Conservation (phyloP, 352 stramenopile genomes). For the Globisporangium rhizosaccharum region DNA sequence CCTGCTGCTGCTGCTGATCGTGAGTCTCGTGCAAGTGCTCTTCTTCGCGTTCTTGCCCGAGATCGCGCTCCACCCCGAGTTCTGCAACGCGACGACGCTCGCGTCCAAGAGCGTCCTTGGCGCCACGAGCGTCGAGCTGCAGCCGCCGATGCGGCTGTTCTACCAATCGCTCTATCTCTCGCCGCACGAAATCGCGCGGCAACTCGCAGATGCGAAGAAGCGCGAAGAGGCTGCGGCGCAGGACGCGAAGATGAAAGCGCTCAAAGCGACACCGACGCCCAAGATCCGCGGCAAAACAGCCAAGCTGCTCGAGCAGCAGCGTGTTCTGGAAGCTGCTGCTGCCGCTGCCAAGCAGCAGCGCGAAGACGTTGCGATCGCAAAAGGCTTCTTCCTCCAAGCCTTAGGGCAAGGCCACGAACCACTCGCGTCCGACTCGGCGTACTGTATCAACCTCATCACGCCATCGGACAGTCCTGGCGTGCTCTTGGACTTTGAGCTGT, state of each 20-base stretch:
- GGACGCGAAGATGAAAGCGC: conserved; percentile 7
- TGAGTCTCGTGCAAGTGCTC: conserved; percentile 58
- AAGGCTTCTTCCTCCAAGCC: conserved; percentile 69
- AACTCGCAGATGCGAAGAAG: conserved; percentile 38
- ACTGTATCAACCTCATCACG: conserved; percentile 77
- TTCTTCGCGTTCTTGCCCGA: conserved; percentile 76
- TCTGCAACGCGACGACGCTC: conserved; percentile 52
- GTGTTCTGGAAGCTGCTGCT: not conserved
- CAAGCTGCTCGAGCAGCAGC: conserved; percentile 4
- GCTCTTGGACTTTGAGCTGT: conserved; percentile 68
- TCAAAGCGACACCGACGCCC: conserved; percentile 15
- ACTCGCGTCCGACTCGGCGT: conserved; percentile 44
- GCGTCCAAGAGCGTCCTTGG: conserved; percentile 33
- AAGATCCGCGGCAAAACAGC: conserved; percentile 12
- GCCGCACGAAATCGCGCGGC: conserved; percentile 39
- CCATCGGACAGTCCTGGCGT: conserved; percentile 53
- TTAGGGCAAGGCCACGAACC: conserved; percentile 67
- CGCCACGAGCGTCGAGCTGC: conserved; percentile 43
- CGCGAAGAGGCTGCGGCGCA: conserved; percentile 26
- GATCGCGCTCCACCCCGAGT: conserved; percentile 51
- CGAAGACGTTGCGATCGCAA: conserved; percentile 24
- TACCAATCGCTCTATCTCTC: conserved; percentile 79
- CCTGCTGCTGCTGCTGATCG: conserved; percentile 66
- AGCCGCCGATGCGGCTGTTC: conserved; percentile 57
- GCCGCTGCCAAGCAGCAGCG: conserved; percentile 12